phyloP scores from a whole-genome alignment of 2,329 filamentous ascomycete species.

The Ramularia collo-cygni region DNA sequence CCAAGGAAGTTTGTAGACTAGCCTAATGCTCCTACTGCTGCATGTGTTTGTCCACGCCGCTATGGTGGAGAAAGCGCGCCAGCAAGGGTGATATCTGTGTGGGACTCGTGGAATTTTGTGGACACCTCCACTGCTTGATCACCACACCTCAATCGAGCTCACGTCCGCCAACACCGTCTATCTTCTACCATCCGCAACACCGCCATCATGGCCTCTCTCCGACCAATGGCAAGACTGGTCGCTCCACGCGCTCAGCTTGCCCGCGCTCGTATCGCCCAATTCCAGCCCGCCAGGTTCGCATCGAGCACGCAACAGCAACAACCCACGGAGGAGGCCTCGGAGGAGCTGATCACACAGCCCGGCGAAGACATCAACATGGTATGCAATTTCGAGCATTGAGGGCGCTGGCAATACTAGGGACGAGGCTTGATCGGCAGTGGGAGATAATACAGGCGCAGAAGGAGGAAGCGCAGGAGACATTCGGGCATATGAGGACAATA shows the following conservation, averaged over 20 bases:
- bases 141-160: too few species aligned
- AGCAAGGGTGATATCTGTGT: too few species aligned
- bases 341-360: constrained; percentile 18
- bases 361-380: constrained; percentile 28
- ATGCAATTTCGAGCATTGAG: too few species aligned
- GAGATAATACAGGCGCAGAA: not conserved
- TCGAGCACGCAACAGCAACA: constrained; percentile 6
- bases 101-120: too few species aligned
- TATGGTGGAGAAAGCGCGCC: too few species aligned
- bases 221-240: constrained; percentile 21
- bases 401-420: not conserved
- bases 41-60: too few species aligned
- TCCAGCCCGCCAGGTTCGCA: constrained; percentile 3
- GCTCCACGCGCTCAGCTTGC: constrained; percentile 24
- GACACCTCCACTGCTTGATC: too few species aligned
- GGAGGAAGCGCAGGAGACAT: not conserved
- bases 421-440: not conserved
- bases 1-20: too few species aligned
- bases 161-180: not conserved
- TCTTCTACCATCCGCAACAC: not conserved
- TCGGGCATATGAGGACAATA: not conserved
- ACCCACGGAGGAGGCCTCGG: constrained; percentile 24
- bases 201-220: constrained; percentile 24
- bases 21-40: too few species aligned
- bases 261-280: constrained; percentile 16